Percentiles rank a stretch among this genome's conserved stretches.
These are phyloP conservation scores for Ambrosia hybrid DNA, from an alignment of 140 eudicot genomes.

Conservation along the genomic window DNA sequence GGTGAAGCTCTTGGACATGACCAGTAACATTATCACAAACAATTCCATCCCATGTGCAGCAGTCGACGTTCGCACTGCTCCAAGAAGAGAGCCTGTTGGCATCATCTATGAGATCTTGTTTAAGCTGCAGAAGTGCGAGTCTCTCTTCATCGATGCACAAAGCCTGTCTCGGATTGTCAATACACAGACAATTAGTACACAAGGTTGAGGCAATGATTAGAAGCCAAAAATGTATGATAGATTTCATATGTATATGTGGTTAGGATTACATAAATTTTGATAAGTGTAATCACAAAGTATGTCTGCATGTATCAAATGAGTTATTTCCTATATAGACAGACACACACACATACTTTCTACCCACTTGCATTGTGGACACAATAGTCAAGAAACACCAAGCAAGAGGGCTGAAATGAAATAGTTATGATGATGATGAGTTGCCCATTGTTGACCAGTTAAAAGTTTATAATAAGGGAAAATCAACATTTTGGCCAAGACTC, in stretches of 20 bases:
- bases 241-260: constrained; percentile 3
- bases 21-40: constrained; percentile 39
- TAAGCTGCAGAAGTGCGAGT: constrained; percentile 36
- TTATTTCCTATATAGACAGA: neutral
- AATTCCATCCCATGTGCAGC: constrained; percentile 41
- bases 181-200: neutral
- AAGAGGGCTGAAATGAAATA: too few species aligned
- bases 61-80: constrained; percentile 32
- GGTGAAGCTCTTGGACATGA: constrained; percentile 40
- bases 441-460: too few species aligned
- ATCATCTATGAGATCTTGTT: constrained; percentile 31
- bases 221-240: neutral
- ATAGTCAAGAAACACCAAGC: neutral
- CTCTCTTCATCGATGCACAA: constrained; percentile 34
- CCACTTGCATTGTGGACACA: neutral
- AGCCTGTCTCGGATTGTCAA: neutral
- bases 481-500: too few species aligned
- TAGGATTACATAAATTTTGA: constrained; percentile 4
- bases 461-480: too few species aligned
- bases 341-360: neutral
- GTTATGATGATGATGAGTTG: too few species aligned
- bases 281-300: neutral
- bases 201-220: neutral
- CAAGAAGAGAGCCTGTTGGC: constrained; percentile 36
- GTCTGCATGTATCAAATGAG: neutral